phyloP scores from a whole-genome alignment of 768 basidiomycete genomes.

The Tremella yokohamensis region DNA sequence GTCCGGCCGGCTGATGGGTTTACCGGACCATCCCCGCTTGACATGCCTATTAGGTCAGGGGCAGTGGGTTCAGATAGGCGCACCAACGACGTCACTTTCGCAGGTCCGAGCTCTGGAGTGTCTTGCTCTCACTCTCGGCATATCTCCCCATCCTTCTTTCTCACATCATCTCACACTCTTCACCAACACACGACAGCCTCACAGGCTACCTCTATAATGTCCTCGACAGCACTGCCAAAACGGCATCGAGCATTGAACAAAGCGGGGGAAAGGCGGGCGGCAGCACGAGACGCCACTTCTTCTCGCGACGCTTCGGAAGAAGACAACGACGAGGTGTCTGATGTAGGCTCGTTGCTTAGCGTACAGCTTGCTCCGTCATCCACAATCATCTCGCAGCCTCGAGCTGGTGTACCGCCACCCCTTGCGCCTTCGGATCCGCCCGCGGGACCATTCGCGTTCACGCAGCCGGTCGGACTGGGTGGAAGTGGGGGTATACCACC shows the following conservation, averaged over 20 bases:
- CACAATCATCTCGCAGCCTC: slow-evolving; percentile 19
- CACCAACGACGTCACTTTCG: no score
- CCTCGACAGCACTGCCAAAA: slow-evolving; percentile 24
- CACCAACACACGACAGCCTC: no score
- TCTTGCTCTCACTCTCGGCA: no score
- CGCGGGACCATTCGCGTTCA: slow-evolving; percentile 3
- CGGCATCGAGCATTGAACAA: slow-evolving; percentile 21
- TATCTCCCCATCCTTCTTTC: no score
- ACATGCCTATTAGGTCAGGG: no score
- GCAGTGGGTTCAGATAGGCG: no score
- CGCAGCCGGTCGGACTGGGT: neutral
- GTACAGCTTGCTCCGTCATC: slow-evolving; percentile 20
- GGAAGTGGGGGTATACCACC: neutral
- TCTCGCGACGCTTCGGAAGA: slow-evolving; percentile 52
- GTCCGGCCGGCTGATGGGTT: no score
- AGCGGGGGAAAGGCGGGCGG: slow-evolving; percentile 26
- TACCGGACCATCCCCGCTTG: no score
- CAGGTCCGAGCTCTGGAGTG: no score
- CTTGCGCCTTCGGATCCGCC: neutral
- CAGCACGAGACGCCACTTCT: slow-evolving; percentile 29
- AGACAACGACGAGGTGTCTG: slow-evolving; percentile 39
- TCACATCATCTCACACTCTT: no score
- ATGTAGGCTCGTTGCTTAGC: slow-evolving; percentile 39
- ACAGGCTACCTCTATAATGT: neutral
- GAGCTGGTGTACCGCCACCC: neutral